phyloP scores from a whole-genome alignment of 2,329 filamentous ascomycete species.

The Fusarium scirpi region DNA sequence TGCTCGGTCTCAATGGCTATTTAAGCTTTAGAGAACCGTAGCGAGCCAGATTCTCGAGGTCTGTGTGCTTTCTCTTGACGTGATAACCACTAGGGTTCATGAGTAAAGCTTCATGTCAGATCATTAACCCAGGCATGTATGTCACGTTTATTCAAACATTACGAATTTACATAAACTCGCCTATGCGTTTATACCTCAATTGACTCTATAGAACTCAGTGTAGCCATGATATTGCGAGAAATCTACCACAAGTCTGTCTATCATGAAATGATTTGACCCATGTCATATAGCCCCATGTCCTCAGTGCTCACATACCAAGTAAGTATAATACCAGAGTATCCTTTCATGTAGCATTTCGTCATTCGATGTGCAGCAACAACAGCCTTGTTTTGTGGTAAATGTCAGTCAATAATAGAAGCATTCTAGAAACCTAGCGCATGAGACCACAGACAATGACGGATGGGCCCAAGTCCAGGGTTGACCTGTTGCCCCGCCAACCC shows the following conservation, averaged over 20 bases:
- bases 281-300: neutral
- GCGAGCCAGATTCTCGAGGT: neutral
- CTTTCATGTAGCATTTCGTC: neutral
- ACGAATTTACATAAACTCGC: neutral
- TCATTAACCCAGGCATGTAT: neutral
- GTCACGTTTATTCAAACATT: neutral
- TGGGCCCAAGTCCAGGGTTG: neutral
- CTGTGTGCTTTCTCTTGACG: neutral
- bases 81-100: neutral
- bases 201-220: neutral
- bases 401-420: neutral
- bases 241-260: neutral
- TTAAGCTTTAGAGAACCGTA: neutral
- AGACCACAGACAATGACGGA: neutral
- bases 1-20: neutral
- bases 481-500: conserved; percentile 45
- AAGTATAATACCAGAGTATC: neutral
- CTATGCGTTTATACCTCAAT: neutral
- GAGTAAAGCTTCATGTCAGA: neutral
- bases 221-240: neutral
- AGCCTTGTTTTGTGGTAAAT: neutral
- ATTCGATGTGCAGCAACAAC: neutral
- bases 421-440: conserved; percentile 4
- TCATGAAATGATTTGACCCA: neutral
- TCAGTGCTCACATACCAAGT: neutral